These are phyloP conservation scores for Trichophyton equinum DNA, from an alignment of 2,329 filamentous ascomycete genomes.

Conservation along the genomic window DNA sequence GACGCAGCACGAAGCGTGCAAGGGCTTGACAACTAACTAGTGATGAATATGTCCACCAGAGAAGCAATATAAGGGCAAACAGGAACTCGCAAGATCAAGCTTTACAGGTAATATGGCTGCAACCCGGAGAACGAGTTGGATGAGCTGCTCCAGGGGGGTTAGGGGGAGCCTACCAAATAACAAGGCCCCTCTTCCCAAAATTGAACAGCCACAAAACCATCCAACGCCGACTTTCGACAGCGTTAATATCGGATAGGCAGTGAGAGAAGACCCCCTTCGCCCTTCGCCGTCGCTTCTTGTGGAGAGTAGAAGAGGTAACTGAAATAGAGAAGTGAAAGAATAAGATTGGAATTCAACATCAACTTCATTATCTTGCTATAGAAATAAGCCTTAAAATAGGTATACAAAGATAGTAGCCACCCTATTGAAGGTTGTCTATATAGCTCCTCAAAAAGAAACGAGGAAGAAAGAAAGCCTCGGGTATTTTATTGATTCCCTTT, in stretches of 20 bases:
- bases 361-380: background rate
- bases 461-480: background rate
- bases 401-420: background rate
- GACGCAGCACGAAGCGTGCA: background rate
- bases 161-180: background rate
- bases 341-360: background rate
- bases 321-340: background rate
- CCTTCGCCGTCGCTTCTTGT: background rate
- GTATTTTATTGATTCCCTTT: background rate
- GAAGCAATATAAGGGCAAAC: background rate
- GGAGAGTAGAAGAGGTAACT: background rate
- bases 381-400: background rate
- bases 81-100: background rate
- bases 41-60: background rate
- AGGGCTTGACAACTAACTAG: background rate
- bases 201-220: background rate
- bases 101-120: background rate
- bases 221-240: background rate
- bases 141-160: background rate
- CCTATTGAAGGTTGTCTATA: background rate
- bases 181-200: background rate
- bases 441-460: background rate
- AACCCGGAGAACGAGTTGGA: background rate
- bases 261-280: background rate
- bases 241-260: background rate